These are phyloP conservation scores for Aphanocladium album DNA, from an alignment of 2,329 filamentous ascomycete genomes.

Conservation along the genomic window DNA sequence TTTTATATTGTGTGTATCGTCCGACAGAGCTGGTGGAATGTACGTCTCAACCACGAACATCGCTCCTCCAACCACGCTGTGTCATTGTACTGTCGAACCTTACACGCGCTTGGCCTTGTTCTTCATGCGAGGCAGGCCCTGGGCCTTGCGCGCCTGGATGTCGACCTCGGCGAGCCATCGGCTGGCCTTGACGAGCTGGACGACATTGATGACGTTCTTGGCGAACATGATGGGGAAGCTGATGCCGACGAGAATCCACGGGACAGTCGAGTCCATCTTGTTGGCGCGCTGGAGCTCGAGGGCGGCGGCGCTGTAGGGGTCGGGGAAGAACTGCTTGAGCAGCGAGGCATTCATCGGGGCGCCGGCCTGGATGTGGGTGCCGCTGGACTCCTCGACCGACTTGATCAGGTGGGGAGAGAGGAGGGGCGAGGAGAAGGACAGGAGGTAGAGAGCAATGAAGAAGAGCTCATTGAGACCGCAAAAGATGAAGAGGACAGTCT, in stretches of 20 bases:
- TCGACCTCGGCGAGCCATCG: conserved; percentile 93
- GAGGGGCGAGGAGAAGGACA: conserved; percentile 89
- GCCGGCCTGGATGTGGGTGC: conserved; percentile 56
- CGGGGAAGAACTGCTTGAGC: conserved; percentile 73
- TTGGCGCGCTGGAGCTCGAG: conserved; percentile 88
- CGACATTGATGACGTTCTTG: conserved; percentile 91
- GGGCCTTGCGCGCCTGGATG: conserved; percentile 52
- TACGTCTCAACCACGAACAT: background rate
- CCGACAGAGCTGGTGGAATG: background rate
- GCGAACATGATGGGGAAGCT: conserved; percentile 82
- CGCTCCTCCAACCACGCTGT: background rate
- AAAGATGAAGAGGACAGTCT: conserved; percentile 88
- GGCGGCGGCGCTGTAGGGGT: conserved; percentile 86
- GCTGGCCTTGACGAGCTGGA: conserved; percentile 91
- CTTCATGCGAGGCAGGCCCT: conserved; percentile 47
- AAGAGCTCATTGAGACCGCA: conserved; percentile 92
- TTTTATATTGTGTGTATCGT: background rate
- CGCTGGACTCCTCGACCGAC: conserved; percentile 49
- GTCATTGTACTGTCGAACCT: background rate
- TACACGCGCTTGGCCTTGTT: conserved; percentile 20
- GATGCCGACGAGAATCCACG: conserved; percentile 69
- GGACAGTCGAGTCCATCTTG: conserved; percentile 71
- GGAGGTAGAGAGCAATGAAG: conserved; percentile 96
- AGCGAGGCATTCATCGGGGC: conserved; percentile 65
- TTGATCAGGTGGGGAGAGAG: conserved; percentile 79